These are phyloP conservation scores for Entomortierella lignicola DNA, from an alignment of 192 early-diverging fungal species.

Conservation along the genomic window DNA sequence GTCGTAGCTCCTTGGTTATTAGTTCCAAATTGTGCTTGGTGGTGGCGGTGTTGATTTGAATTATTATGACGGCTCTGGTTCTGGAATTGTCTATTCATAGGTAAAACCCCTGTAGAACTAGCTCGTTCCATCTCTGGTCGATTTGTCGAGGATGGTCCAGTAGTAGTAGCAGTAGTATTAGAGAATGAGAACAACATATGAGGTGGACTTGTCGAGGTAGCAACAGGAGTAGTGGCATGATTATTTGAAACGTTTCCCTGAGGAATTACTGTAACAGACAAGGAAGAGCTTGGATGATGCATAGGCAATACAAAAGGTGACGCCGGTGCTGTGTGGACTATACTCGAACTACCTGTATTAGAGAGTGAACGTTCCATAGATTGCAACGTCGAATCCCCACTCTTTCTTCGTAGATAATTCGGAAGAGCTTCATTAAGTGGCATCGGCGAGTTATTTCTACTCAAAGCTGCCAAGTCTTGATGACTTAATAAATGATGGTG, in stretches of 20 bases:
- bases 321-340: constrained; percentile 15
- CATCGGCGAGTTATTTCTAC: constrained; percentile 24
- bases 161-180: neutral
- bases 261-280: neutral
- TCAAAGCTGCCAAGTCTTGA: constrained; percentile 31
- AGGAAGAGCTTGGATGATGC: neutral
- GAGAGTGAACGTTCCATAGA: constrained; percentile 41
- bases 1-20: neutral
- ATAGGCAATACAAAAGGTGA: constrained; percentile 24
- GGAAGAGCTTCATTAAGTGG: constrained; percentile 9
- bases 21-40: neutral
- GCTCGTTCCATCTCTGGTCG: constrained; percentile 29
- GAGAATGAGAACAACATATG: constrained; percentile 23
- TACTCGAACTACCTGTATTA: constrained; percentile 11
- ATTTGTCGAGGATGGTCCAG: too few relatives aligned
- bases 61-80: neutral
- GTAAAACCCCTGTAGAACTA: constrained; percentile 18
- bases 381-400: constrained; percentile 10
- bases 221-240: constrained; percentile 8
- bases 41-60: constrained; percentile 1
- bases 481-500: constrained; percentile 13
- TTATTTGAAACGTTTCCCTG: neutral
- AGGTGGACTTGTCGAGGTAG: too few relatives aligned
- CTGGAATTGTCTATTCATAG: constrained; percentile 16
- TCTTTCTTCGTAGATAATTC: constrained; percentile 21